Evolutionary conservation across 148 eudicot species (phyloP), one percentile per base, ranked within the genome.

Genomic region (Camellia sinensis): DNA sequence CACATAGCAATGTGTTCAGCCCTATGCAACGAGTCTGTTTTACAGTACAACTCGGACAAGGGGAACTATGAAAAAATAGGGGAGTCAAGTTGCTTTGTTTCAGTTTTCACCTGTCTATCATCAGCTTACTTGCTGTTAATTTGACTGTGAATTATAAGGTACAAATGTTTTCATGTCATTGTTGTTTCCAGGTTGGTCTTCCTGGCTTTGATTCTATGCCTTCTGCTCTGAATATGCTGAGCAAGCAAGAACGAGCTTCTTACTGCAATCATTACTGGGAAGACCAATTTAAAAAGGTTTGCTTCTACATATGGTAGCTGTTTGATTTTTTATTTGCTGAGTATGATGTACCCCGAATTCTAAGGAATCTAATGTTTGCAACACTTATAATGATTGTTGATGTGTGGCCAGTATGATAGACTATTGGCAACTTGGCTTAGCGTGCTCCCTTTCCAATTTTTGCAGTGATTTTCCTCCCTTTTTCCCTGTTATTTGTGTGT

Each of bases 181-280:
- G 41, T 67, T 74, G 56, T 72, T 75, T 46, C 79, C 91, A 97
- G 99, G 89, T 97, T 90, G 98, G 99, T 63, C 92, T 97, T 86
- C 99, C 99, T 74, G 99, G 99, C 69, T 97, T 92, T 74, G 99
- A 97, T 83, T 90, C 99, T 37, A 90, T 97, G 99, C 97, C 99
- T 67, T 92, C 99, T 81, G 95, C 99, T 77, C 86, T 97, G 79
- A 87, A 97, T 85, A 91, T 94, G 97, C 89, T 97, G 74, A 90
- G 91, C 89, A 97, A 97, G 87, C 98, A 91, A 80, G 98, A 97
- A 64, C 90, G 99, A 52, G 99, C 96, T 68, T 92, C 99, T 37
- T 97, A 94, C 81, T 97, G 99, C 86, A 97, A 97, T 79, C 94
- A 82, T 66, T 91, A 97, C 83, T 97, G 99, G 99, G 98, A 92